Evolutionary conservation across 345 rosid genomes (phyloP), one percentile per base, ranked within the genome.

Genomic region (Linum tenue): DNA sequence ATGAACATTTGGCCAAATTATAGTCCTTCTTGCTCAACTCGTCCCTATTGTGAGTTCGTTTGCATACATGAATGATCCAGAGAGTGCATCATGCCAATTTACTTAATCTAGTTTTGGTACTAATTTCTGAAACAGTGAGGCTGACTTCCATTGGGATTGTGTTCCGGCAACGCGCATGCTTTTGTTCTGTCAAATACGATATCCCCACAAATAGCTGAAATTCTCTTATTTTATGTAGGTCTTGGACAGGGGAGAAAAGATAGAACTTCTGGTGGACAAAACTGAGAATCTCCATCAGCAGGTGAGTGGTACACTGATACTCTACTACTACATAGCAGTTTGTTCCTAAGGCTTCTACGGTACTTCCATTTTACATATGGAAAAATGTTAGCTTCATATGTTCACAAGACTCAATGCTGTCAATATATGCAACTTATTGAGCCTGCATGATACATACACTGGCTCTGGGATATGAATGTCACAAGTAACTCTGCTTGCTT

Each of bases 201-300:
- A 48, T 48, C 14, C 9, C 53, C 53, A 6, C 14, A 48, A 9
- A 15, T 48, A 48, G 14, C 53, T 48, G 2, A 15, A 48, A 15
- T 48, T 6, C 9, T 48, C 53, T 48, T 48, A 9, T 48, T 48
- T 48, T 12, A 48, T 69, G 57, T 37, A 76, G 83, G 83, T 79
- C 37, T 71, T 76, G 67, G 83, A 79, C 60, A 66, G 83, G 56
- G 83, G 83, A 39, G 78, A 79, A 62, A 79, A 79, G 66, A 79
- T 79, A 65, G 83, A 79, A 66, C 73, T 79, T 12, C 70, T 79
- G 36, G 80, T 79, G 68, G 83, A 79, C 56, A 79, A 79, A 70
- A 73, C 83, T 2, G 78, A 79, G 67, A 79, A 71, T 63, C 80
- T 79, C 53, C 83, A 71, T 66, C 65, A 73, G 5, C 78, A 79